These are phyloP conservation scores for Dictyostelium capitatum DNA, from an alignment of 78 protist species.

Conservation along the genomic window DNA sequence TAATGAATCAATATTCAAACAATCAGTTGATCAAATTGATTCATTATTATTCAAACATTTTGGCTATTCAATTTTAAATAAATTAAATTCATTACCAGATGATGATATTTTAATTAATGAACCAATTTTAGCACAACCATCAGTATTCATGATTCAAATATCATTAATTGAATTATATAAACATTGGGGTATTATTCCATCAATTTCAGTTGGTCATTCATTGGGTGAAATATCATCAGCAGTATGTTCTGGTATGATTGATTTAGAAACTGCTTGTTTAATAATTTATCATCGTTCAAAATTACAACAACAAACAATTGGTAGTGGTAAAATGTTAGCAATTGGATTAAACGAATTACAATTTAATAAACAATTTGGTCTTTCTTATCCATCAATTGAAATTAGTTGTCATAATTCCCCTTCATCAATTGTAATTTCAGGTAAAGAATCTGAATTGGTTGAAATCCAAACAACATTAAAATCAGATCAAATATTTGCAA, in stretches of 20 bases:
- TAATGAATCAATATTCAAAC: neutral
- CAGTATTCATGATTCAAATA: conserved; percentile 36
- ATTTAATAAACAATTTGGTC: neutral
- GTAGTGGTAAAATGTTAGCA: conserved; percentile 72
- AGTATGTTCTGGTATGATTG: conserved; percentile 19
- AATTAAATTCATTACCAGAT: neutral
- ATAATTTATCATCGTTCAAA: neutral
- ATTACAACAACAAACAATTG: conserved; percentile 28
- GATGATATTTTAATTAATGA: conserved; percentile 1
- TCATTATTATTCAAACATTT: too few species aligned
- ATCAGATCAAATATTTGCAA: neutral
- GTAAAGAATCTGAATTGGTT: conserved; percentile 23
- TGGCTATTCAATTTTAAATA: conserved; percentile 21
- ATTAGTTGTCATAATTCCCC: conserved; percentile 36
- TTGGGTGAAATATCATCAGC: conserved; percentile 3
- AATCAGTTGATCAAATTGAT: conserved; percentile 15
- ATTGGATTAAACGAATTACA: neutral
- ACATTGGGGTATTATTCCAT: conserved; percentile 48
- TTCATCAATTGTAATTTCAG: conserved; percentile 41
- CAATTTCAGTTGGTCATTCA: conserved; percentile 66
- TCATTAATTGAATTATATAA: conserved; percentile 38
- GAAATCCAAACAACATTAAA: neutral
- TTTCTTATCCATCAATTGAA: neutral
- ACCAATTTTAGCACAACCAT: conserved; percentile 58
- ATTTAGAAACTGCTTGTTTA: neutral